Evolutionary conservation across 352 stramenopile species (phyloP).

Genomic region (Pythium oligandrum): DNA sequence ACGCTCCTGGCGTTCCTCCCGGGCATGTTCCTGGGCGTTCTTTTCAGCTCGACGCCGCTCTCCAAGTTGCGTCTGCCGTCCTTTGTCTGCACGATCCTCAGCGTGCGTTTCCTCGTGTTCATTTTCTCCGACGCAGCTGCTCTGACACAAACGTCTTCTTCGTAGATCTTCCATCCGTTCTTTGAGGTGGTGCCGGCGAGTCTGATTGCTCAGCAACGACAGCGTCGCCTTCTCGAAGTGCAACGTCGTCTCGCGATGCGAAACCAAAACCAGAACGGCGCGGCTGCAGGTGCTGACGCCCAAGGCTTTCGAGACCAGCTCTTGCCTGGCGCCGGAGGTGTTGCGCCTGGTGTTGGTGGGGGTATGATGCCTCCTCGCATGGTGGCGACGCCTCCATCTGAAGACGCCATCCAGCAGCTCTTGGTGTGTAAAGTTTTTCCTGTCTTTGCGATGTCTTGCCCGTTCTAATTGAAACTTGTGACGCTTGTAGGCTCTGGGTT

Average conservation of each 20-base stretch:
- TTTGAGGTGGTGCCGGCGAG: constrained; percentile 80
- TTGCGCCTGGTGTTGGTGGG: background rate
- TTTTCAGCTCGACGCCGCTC: constrained; percentile 71
- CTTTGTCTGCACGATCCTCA: constrained; percentile 60
- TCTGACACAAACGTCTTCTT: constrained; percentile 2
- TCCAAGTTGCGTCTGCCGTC: constrained; percentile 66
- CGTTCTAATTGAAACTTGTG: constrained; percentile 9
- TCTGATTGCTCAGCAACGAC: constrained; percentile 53
- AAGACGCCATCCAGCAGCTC: constrained; percentile 77
- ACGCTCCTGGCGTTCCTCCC: constrained; percentile 58
- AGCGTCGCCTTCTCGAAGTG: constrained; percentile 64
- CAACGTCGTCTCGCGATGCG: constrained; percentile 62
- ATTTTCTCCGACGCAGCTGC: background rate
- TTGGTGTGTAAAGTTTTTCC: constrained; percentile 32
- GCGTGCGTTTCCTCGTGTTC: constrained; percentile 22
- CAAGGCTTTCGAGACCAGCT: constrained; percentile 83
- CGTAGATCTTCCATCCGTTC: constrained; percentile 55
- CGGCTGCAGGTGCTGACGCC: constrained; percentile 19
- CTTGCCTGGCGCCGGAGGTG: constrained; percentile 41
- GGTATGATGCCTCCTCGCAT: constrained; percentile 47
- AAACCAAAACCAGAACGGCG: constrained; percentile 20
- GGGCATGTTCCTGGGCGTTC: constrained; percentile 48
- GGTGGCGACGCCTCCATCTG: constrained; percentile 53
- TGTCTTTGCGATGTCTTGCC: constrained; percentile 2
- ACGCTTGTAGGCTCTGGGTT: constrained; percentile 45